phyloP scores from a whole-genome alignment of 2,329 filamentous ascomycete species.

The Xylariales sp. region DNA sequence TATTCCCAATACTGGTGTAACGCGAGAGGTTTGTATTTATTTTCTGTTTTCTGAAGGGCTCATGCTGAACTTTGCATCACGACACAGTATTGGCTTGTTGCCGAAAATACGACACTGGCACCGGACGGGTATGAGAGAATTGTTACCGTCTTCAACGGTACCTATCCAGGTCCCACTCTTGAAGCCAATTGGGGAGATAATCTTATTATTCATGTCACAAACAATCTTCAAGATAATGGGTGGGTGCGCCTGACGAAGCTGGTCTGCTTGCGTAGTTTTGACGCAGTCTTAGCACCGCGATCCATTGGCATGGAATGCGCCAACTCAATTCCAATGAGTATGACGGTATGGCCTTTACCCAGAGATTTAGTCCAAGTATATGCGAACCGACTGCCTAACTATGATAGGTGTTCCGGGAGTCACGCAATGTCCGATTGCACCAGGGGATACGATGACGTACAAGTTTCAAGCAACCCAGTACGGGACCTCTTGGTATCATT shows the following conservation, averaged over 20 bases:
- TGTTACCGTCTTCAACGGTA: conserved; percentile 34
- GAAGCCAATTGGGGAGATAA: conserved; percentile 40
- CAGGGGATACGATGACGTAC: conserved; percentile 50
- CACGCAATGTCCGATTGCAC: conserved; percentile 46
- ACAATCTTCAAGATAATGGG: conserved; percentile 29
- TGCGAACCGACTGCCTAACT: neutral
- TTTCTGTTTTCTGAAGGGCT: no score
- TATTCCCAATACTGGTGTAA: no score
- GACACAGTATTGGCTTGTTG: no score
- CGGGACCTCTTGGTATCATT: conserved; percentile 57
- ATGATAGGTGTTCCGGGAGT: conserved; percentile 41
- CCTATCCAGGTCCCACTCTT: conserved; percentile 38
- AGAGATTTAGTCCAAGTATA: no score
- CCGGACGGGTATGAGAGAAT: conserved; percentile 31
- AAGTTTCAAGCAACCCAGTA: conserved; percentile 51
- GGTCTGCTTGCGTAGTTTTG: no score
- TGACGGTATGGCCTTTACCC: conserved; percentile 43
- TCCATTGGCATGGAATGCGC: conserved; percentile 53
- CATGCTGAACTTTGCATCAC: no score
- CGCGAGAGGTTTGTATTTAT: no score
- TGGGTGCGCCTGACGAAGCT: no score
- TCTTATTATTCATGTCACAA: conserved; percentile 33
- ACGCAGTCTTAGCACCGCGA: conserved; percentile 29
- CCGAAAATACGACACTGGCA: no score
- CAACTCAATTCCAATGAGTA: conserved; percentile 46